Evolutionary conservation across 108 stramenopile species (phyloP).

Genomic region (Asterionellopsis glacialis): DNA sequence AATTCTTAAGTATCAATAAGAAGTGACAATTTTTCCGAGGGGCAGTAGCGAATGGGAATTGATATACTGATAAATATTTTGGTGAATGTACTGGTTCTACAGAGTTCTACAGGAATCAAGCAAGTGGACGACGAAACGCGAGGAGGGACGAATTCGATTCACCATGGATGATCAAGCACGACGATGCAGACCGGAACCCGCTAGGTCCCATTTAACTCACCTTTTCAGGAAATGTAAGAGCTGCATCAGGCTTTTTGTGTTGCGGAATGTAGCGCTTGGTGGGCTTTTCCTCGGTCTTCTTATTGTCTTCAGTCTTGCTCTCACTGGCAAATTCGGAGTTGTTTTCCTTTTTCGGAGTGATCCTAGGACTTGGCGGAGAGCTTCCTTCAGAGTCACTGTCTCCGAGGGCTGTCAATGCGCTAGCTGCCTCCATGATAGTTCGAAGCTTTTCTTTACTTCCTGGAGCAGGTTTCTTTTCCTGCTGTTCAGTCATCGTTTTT

Average conservation of each 20-base stretch:
- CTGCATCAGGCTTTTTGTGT: constrained; percentile 60
- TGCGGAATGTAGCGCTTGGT: constrained; percentile 49
- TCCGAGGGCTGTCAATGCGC: constrained; percentile 16
- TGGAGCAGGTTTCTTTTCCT: too few species aligned
- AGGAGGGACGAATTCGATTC: too few species aligned
- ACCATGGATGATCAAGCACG: too few species aligned
- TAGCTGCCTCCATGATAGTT: constrained; percentile 19
- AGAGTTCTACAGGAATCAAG: not conserved
- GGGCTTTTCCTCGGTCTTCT: not conserved
- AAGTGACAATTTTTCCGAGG: too few species aligned
- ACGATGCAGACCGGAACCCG: not conserved
- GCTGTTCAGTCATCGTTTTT: too few species aligned
- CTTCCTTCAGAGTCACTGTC: constrained; percentile 9
- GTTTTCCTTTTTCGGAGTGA: not conserved
- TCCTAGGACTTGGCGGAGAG: not conserved
- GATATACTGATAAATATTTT: too few species aligned
- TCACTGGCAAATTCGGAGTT: not conserved
- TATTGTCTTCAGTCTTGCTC: not conserved
- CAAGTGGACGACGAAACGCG: too few species aligned
- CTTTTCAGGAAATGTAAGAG: constrained; percentile 67
- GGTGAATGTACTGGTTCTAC: constrained; percentile 4
- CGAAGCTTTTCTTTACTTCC: constrained; percentile 6
- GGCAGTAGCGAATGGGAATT: too few species aligned
- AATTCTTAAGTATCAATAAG: too few species aligned
- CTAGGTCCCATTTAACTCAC: constrained; percentile 17